Conservation (phyloP, 148 eudicot genomes). For the Rheum nobile region DNA sequence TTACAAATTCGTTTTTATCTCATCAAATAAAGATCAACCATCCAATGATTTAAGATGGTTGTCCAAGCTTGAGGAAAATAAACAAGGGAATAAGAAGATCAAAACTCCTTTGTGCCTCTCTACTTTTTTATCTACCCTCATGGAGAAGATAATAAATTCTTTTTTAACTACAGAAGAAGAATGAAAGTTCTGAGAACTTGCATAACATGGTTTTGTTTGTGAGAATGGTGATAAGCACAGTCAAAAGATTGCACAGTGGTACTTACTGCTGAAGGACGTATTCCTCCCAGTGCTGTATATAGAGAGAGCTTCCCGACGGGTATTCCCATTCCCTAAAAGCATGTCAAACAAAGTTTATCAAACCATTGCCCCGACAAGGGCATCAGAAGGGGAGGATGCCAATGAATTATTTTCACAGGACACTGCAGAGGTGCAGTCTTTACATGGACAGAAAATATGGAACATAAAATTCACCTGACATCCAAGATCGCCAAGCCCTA, state of each 20-base stretch:
- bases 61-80: neutral
- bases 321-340: conserved; percentile 89
- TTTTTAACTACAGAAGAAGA: neutral
- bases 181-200: neutral
- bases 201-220: neutral
- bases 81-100: neutral
- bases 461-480: conserved; percentile 54
- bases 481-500: conserved; percentile 99
- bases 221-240: neutral
- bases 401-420: neutral
- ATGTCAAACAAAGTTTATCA: neutral
- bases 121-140: neutral
- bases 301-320: conserved; percentile 90
- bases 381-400: neutral
- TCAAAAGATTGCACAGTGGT: neutral
- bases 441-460: neutral
- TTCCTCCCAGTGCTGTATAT: conserved; percentile 94
- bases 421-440: neutral
- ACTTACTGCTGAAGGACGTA: conserved; percentile 92
- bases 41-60: neutral
- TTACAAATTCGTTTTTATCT: neutral
- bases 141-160: neutral
- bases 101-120: neutral
- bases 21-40: neutral
- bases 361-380: neutral